Evolutionary conservation across 257 asterid species (phyloP).

Genomic region (Solanum gandarillasii): DNA sequence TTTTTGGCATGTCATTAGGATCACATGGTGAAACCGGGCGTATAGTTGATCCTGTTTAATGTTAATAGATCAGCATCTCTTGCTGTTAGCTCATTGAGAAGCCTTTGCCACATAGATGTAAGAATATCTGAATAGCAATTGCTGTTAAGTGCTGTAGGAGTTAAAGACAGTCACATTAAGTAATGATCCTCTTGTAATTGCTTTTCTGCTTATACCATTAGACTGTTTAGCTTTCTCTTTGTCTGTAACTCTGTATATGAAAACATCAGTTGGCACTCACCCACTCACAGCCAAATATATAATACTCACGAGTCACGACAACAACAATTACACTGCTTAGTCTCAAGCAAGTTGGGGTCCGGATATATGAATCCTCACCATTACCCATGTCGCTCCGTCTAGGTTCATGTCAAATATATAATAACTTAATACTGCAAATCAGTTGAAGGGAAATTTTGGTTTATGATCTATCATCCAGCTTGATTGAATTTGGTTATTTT

Average conservation of each 20-base stretch:
- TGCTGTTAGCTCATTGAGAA: background rate
- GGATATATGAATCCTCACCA: background rate
- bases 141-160: background rate
- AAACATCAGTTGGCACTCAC: background rate
- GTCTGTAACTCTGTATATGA: background rate
- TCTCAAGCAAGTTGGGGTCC: background rate
- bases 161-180: background rate
- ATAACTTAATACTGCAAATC: background rate
- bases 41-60: background rate
- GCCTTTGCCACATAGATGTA: background rate
- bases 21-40: background rate
- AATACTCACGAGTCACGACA: background rate
- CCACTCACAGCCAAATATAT: background rate
- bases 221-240: background rate
- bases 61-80: background rate
- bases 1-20: background rate
- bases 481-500: background rate
- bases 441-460: background rate
- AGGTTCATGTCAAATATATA: background rate
- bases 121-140: background rate
- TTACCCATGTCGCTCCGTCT: background rate
- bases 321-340: background rate
- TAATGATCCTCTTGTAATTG: background rate
- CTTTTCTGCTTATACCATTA: background rate
- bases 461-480: background rate